A percentile compares a stretch with the other conserved stretches of the same genome.
Evolutionary conservation across 108 stramenopile species (phyloP).

Genomic region (Discostella stelligeroides): DNA sequence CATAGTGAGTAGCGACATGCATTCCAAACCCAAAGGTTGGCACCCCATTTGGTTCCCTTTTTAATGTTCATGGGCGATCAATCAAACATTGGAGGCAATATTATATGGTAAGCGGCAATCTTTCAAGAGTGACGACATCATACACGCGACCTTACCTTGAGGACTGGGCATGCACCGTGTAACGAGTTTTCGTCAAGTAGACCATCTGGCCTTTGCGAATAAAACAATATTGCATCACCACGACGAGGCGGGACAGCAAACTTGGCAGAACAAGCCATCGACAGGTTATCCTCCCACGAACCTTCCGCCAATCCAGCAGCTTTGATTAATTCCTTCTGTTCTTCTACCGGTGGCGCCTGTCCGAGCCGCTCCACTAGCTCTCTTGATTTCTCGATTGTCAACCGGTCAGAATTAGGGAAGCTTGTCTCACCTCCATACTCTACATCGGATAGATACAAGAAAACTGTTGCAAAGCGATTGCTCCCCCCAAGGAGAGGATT

Average conservation of each 20-base stretch:
- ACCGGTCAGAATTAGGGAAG: conserved; percentile 47
- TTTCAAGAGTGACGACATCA: no score
- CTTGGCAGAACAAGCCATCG: conserved; percentile 32
- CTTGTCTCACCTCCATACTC: conserved; percentile 72
- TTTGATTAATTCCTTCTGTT: conserved; percentile 27
- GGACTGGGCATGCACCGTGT: conserved; percentile 77
- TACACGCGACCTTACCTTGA: conserved; percentile 50
- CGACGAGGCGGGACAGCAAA: conserved; percentile 47
- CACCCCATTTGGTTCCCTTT: conserved; percentile 71
- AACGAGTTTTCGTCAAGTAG: conserved; percentile 34
- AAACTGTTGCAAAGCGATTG: conserved; percentile 77
- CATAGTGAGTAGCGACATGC: conserved; percentile 50
- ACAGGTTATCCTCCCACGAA: conserved; percentile 51
- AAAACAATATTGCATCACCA: conserved; percentile 60
- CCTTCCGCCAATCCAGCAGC: conserved; percentile 39
- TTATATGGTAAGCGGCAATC: no score
- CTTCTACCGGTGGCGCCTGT: conserved; percentile 32
- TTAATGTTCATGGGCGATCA: no score
- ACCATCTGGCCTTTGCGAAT: conserved; percentile 56
- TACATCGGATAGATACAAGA: conserved; percentile 73
- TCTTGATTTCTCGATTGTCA: conserved; percentile 50
- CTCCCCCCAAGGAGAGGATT: conserved; percentile 58
- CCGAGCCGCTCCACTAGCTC: conserved; percentile 54
- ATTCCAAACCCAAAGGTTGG: conserved; percentile 83
- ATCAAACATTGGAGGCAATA: no score